Base-by-base conservation (phyloP, 2,329 filamentous ascomycete genomes). In the Gyromitra esculenta region DNA sequence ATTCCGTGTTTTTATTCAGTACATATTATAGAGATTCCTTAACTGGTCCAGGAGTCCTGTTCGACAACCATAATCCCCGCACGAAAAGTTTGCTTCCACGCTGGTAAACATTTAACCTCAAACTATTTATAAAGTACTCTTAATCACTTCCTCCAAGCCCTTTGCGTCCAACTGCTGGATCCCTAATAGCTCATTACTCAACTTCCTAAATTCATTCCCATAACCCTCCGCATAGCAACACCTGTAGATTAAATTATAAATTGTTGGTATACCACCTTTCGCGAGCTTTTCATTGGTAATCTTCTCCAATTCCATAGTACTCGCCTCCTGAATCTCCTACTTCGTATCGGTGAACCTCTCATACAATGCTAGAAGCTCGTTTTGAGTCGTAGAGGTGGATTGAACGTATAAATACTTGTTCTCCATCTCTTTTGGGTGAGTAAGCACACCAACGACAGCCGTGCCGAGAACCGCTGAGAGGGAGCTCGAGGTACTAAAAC, bases 351-450 rank as follows among this genome's bases (percentile, higher is more conserved):
- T 81, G 37, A 81, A 73, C 72, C 83, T 83, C 80, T 85, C 82
- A 8, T 77, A 82, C 18, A 82, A 75, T 0, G 80, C 81, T 1
- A 84, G 52, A 0, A 86, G 72, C 63, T 83, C 64, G n/a, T 84
- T 84, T 81, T 89, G 88, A 0, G 86, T 85, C 13, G 85, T 82
- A 5, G 83, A 81, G 8, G 84, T 81, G 37, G 86, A 85, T 5
- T 86, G 81, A 15, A 88, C 81, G 75, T 84, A 85, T 1, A 90
- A 83, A 1, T 81, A 73, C 2, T 85, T 83, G 80, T 90, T 89
- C 81, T 85, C 85, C 0, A 88, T 89, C 81, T 87, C 85, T 2
- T 86, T 84, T 0, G 84, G 85, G 63, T 88, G 83, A 5, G 79
- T 75, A 2, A 89, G 81, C 1, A 89, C 82, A 0, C 85, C 86